These are phyloP conservation scores for Terfezia claveryi DNA, from an alignment of 495 filamentous ascomycete species.

Conservation along the genomic window DNA sequence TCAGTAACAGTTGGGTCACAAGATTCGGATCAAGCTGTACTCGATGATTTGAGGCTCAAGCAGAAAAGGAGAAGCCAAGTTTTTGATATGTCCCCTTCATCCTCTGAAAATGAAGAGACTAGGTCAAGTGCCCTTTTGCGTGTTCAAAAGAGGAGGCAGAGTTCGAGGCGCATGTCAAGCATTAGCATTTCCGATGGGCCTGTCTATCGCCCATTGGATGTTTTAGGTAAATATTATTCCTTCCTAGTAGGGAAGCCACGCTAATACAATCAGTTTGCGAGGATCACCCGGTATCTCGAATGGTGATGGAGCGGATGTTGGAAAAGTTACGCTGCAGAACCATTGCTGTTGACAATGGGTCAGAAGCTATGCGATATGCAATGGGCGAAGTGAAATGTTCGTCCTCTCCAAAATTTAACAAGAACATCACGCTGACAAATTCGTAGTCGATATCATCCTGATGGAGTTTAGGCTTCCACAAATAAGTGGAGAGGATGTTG, in stretches of 20 bases:
- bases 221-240: conserved; percentile 29
- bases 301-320: conserved; percentile 91
- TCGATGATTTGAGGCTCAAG: conserved; percentile 54
- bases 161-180: conserved; percentile 74
- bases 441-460: conserved; percentile 80
- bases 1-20: conserved; percentile 90
- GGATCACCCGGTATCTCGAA: conserved; percentile 87
- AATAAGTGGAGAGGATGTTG: conserved; percentile 82
- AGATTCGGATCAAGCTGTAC: conserved; percentile 45
- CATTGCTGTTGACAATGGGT: conserved; percentile 71
- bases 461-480: conserved; percentile 90
- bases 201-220: conserved; percentile 70
- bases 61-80: conserved; percentile 84
- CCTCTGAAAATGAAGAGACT: conserved; percentile 89
- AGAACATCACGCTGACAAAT: conserved; percentile 1
- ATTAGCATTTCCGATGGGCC: conserved; percentile 66
- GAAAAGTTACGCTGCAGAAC: conserved; percentile 89
- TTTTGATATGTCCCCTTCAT: conserved; percentile 89
- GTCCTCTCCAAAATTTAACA: neutral
- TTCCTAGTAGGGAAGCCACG: neutral
- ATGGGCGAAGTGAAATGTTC: conserved; percentile 62
- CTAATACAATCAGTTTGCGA: conserved; percentile 48
- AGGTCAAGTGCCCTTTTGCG: conserved; percentile 79
- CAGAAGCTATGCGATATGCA: conserved; percentile 76
- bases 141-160: conserved; percentile 77